Percentiles rank a stretch among this genome's conserved stretches.
phyloP scores from a whole-genome alignment of 23 red algal species.

The Gracilariopsis chorda region DNA sequence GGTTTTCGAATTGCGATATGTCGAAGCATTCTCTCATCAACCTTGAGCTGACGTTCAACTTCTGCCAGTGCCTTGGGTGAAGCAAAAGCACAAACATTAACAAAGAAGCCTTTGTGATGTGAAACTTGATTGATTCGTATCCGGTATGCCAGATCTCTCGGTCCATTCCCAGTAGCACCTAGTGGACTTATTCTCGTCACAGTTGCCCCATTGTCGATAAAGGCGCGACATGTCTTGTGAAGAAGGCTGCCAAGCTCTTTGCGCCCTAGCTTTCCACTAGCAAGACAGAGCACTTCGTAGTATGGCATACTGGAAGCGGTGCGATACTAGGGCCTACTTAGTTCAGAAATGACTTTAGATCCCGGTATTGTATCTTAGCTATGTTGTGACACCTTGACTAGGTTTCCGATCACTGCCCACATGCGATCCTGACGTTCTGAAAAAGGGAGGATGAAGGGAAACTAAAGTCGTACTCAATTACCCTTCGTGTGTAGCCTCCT shows the following conservation, averaged over 20 bases:
- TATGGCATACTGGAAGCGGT: constrained; percentile 69
- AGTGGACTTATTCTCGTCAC: constrained; percentile 53
- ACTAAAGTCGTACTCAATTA: too few species aligned
- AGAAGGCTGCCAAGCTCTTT: constrained; percentile 33
- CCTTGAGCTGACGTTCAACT: constrained; percentile 45
- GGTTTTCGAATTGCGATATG: constrained; percentile 21
- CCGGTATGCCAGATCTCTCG: constrained; percentile 61
- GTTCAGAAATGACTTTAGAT: too few species aligned
- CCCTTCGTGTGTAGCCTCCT: too few species aligned
- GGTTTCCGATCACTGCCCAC: too few species aligned
- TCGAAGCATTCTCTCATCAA: constrained; percentile 59
- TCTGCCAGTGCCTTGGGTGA: constrained; percentile 52
- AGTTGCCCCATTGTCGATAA: constrained; percentile 47
- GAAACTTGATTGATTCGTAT: constrained; percentile 67
- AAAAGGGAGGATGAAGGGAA: too few species aligned
- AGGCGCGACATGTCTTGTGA: constrained; percentile 53
- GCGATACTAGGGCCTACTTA: too few species aligned
- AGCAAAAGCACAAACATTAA: constrained; percentile 64
- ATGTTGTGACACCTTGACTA: too few species aligned
- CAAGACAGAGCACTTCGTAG: constrained; percentile 72
- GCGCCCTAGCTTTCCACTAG: constrained; percentile 26
- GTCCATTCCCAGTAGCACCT: constrained; percentile 44
- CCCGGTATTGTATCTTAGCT: too few species aligned
- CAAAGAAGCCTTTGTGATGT: constrained; percentile 47
- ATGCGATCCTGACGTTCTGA: too few species aligned